Base-by-base conservation (phyloP, 2,329 filamentous ascomycete species). In the Lachnellula willkommii region DNA sequence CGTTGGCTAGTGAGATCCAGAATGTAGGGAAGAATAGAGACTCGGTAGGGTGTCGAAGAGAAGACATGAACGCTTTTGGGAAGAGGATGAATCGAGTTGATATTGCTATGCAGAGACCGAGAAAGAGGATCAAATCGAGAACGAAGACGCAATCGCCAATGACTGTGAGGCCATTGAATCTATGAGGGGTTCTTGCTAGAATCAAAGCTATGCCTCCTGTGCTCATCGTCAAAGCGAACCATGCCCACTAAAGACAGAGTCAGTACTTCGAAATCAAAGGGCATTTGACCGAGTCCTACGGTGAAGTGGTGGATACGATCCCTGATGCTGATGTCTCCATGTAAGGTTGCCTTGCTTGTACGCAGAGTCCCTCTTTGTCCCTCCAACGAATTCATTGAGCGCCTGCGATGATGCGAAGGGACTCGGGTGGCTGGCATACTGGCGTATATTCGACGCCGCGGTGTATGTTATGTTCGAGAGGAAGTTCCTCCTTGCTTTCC, bases 221-320 rank as follows among this genome's bases (percentile, higher is more conserved):
- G 51, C 84, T 87, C 88, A 90, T 90, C 2, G 85, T 85, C 37
- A 83, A 75, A 3, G 86, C 88, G 70, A 85, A 92, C 87, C 87
- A 90, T 4, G 62, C 57, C 69, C 69, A 72, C 3, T 62, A 65
- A 60, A 20, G 82, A 62, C 2, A 74, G 52, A n/a, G 79, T 68
- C 2, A 77, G 37, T 17, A 40, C 8, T n/a, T 40, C 15, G 15
- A n/a, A 40, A 7, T 17, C 37, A 17, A 40, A 12, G 5, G n/a
- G n/a, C 15, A 40, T 17, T n/a, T 24, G 15, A 24, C 9, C 22
- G 43, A 32, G 36, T 28, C 48, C 22, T 42, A 55, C 53, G 4
- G 63, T 66, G 37, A 66, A 65, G 50, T 65, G 64, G 43, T 65
- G 58, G 32, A 67, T 57, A 4, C 65, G 57, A 47, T 64, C 60